These are phyloP conservation scores for Cucumis sativus DNA, from an alignment of 306 rosid genomes.

Conservation along the genomic window DNA sequence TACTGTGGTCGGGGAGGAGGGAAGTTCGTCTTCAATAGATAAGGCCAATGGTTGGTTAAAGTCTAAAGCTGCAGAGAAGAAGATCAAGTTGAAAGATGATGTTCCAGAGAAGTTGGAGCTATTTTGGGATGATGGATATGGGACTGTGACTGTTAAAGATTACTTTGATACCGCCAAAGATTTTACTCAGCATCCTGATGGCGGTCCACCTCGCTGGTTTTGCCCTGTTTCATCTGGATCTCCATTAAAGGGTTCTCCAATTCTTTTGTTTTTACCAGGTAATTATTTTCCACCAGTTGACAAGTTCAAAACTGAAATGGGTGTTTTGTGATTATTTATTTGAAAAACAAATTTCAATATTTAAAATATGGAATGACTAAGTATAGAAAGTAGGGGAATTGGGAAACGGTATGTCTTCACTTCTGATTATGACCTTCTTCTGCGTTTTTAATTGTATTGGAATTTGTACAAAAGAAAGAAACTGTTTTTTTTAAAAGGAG, in stretches of 20 bases:
- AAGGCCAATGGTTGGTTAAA: constrained; percentile 23
- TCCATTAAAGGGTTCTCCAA: constrained; percentile 48
- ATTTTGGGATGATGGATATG: constrained; percentile 85
- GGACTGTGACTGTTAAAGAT: constrained; percentile 55
- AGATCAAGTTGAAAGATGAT: not conserved
- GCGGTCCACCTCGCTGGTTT: constrained; percentile 94
- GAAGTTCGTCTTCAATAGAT: constrained; percentile 16
- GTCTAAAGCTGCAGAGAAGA: constrained; percentile 13
- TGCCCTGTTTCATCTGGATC: constrained; percentile 41
- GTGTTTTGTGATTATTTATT: not conserved
- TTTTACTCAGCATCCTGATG: constrained; percentile 35
- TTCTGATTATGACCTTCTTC: not conserved
- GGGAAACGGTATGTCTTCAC: not conserved
- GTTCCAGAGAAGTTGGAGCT: constrained; percentile 30
- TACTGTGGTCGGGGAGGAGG: constrained; percentile 25
- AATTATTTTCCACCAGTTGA: constrained; percentile 9
- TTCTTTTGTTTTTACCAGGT: constrained; percentile 79
- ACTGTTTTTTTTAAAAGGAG: not conserved
- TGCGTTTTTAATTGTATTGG: not conserved
- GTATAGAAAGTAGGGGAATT: not conserved
- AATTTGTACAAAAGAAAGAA: not conserved
- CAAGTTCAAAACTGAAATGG: not conserved
- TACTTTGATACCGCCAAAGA: constrained; percentile 48
- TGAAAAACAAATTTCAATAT: not conserved
- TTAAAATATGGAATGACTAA: not conserved